Conservation (phyloP, 23 red algal genomes). For the Rhodosorus marinus region DNA sequence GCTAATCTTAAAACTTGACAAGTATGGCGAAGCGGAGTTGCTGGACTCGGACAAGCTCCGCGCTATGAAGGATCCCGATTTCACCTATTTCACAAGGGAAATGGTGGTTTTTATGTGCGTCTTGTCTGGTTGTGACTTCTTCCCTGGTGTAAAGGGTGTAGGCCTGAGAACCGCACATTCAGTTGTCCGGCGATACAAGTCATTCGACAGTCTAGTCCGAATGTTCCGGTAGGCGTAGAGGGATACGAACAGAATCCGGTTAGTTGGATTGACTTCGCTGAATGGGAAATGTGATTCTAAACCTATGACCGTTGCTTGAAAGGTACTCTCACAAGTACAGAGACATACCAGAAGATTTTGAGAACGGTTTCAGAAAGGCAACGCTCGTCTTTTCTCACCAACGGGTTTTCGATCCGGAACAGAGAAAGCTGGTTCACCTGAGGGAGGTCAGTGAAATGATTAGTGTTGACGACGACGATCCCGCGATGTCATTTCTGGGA, state of each 20-base stretch:
- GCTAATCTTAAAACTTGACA: conserved; percentile 80
- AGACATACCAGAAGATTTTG: conserved; percentile 12
- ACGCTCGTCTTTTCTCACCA: conserved; percentile 73
- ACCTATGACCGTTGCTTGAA: too few relatives aligned
- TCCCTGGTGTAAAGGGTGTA: conserved; percentile 54
- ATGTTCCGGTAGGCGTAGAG: conserved; percentile 14
- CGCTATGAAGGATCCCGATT: conserved; percentile 12
- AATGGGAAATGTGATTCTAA: too few relatives aligned
- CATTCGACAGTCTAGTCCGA: conserved; percentile 21
- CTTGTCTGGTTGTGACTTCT: conserved; percentile 93
- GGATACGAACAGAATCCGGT: conserved; percentile 11
- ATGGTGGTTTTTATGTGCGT: conserved; percentile 82
- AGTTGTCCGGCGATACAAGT: conserved; percentile 23
- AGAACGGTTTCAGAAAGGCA: conserved; percentile 26
- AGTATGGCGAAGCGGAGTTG: conserved; percentile 48
- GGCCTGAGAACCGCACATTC: conserved; percentile 61
- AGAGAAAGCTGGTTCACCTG: too few relatives aligned
- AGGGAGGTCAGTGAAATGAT: too few relatives aligned
- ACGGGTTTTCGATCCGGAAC: conserved; percentile 63
- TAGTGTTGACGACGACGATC: too few relatives aligned
- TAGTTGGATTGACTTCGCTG: too few relatives aligned
- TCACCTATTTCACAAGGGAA: conserved; percentile 51
- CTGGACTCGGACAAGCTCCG: conserved; percentile 41
- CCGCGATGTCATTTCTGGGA: too few relatives aligned
- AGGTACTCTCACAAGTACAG: too few relatives aligned